Evolutionary conservation across 805 yeast species (phyloP).

Genomic region (Nematodospora valgi): DNA sequence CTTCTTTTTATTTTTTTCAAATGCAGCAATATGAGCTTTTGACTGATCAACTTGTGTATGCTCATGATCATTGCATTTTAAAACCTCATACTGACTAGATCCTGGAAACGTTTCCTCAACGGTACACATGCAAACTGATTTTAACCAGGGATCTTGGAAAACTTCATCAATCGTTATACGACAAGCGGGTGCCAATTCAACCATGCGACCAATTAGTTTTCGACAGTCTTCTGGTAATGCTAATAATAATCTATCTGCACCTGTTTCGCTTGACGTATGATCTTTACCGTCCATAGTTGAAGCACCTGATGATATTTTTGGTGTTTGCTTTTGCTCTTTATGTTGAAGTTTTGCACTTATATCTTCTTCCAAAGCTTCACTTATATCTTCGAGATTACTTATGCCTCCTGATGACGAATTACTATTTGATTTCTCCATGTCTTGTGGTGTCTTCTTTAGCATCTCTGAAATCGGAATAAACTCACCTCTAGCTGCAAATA

Average conservation of each 20-base stretch:
- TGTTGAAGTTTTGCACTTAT: neutral
- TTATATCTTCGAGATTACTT: conserved; percentile 15
- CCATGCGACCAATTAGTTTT: conserved; percentile 69
- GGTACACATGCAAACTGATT: conserved; percentile 66
- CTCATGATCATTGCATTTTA: conserved; percentile 57
- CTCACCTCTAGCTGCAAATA: conserved; percentile 56
- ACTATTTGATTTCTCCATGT: conserved; percentile 9
- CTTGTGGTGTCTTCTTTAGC: conserved; percentile 27
- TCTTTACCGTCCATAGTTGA: conserved; percentile 28
- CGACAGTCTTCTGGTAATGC: conserved; percentile 73
- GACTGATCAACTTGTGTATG: conserved; percentile 91
- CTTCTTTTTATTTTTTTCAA: conserved; percentile 77
- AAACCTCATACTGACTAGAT: conserved; percentile 33
- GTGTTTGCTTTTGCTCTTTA: neutral
- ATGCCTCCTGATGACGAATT: neutral
- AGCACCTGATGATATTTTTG: no score
- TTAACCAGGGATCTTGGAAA: conserved; percentile 68
- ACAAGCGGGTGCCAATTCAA: conserved; percentile 81
- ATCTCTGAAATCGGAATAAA: conserved; percentile 53
- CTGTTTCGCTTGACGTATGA: conserved; percentile 64
- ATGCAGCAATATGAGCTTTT: conserved; percentile 92
- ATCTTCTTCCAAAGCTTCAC: conserved; percentile 17
- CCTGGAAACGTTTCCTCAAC: conserved; percentile 38
- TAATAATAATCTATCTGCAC: conserved; percentile 66
- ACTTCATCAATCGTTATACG: conserved; percentile 79